Evolutionary conservation across 345 rosid species (phyloP).

Genomic region (Odontarrhena argentea): DNA sequence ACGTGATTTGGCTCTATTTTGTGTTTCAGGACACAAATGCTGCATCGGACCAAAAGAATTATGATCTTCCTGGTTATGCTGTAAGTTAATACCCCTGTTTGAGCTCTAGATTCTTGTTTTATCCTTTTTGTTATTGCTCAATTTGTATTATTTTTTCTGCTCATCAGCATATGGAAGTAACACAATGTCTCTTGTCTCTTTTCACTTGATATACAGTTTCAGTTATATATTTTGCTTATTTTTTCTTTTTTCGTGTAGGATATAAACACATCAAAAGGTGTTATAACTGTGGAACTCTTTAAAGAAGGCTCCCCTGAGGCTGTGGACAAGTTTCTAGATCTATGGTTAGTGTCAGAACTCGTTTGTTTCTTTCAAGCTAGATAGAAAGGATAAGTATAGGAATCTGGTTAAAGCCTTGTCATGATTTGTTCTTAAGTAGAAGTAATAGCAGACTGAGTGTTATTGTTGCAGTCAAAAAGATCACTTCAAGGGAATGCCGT

Average conservation of each 20-base stretch:
- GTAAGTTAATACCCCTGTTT: constrained; percentile 49
- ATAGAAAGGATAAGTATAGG: neutral
- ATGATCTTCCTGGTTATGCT: constrained; percentile 78
- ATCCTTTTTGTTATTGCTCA: neutral
- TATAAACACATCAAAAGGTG: constrained; percentile 78
- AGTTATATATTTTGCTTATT: constrained; percentile 19
- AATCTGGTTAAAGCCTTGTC: constrained; percentile 5
- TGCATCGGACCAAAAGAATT: constrained; percentile 52
- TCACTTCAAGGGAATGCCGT: constrained; percentile 80
- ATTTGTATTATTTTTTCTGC: constrained; percentile 13
- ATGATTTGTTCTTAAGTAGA: constrained; percentile 15
- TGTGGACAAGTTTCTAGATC: constrained; percentile 78
- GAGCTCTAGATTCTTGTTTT: neutral
- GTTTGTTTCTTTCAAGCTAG: constrained; percentile 14
- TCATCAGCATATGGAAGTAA: neutral
- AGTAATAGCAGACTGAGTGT: constrained; percentile 10
- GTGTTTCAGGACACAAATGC: constrained; percentile 51
- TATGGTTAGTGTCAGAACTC: constrained; percentile 50
- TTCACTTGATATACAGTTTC: neutral
- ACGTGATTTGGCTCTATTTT: constrained; percentile 10
- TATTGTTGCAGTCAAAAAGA: constrained; percentile 69
- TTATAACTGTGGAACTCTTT: constrained; percentile 63
- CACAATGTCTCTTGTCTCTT: neutral
- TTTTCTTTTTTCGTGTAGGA: constrained; percentile 45
- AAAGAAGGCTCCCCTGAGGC: constrained; percentile 73